Base-by-base conservation (phyloP, 1,139 yeast species). In the Yamadazyma jaroonii region DNA sequence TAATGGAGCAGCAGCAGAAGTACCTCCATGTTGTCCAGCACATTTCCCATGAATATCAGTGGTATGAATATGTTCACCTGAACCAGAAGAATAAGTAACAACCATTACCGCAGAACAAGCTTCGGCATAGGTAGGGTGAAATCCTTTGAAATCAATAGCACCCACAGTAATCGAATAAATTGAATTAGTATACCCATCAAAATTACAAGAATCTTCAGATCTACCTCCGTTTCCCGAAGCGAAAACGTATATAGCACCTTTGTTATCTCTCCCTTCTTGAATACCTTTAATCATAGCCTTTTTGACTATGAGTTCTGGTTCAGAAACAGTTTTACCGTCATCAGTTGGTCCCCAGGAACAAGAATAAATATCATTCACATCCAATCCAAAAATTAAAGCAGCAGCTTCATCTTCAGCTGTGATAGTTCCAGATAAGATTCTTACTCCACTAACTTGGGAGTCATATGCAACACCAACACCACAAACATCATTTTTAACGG, bases 301-400 rank as follows among this genome's bases (percentile, higher is more conserved):
- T 50, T 79, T 77, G 9, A 92, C 96, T 25, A 90, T 53, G 26
- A 65, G 57, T 20, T 88, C 87, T 0, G 98, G 98, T 5, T 79
- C 95, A 34, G 87, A 88, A 71, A 92, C 77, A 0, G 96, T 79
- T 43, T 61, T 71, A 0, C 98, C 99, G 57, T 90, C 86, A 59
- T 94, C 99, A 1, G 90, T 77, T 1, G 99, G 99, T 2, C 99
- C 99, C 99, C 99, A 94, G 4, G 96, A 88, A 60, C 99, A 94
- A 3, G 96, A 87, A 59, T 88, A 94, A 28, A 94, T 92, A 59
- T 90, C 96, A 57, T 92, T 92, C 9, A 74, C 72, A 43, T 87
- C 90, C 51, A 84, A 67, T 0, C 82, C 94, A 60, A 84, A 85
- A 31, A 85, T 72, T 69, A 94, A 66, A 1, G 97, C 86, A 2